Evolutionary conservation across 1,139 yeast genomes (phyloP).

Genomic region (Arxiozyma bovina): DNA sequence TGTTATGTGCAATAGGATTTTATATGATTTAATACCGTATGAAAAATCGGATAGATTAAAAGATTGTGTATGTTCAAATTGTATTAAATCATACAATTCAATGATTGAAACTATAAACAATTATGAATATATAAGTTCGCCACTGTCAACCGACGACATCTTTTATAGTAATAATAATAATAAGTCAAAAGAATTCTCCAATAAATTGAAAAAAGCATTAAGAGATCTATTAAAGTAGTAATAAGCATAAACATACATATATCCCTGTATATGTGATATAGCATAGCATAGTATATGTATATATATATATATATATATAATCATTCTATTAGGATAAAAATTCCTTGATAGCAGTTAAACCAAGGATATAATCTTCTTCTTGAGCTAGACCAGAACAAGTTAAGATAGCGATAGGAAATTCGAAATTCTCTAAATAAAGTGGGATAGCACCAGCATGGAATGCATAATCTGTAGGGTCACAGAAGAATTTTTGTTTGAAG

Average conservation of each 20-base stretch:
- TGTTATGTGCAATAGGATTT: slow-evolving; percentile 56
- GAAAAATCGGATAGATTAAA: slow-evolving; percentile 24
- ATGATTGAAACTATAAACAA: slow-evolving; percentile 37
- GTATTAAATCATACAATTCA: slow-evolving; percentile 50
- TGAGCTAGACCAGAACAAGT: slow-evolving; percentile 49
- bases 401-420: slow-evolving; percentile 44
- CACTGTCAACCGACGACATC: not conserved
- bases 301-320: not conserved
- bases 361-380: slow-evolving; percentile 26
- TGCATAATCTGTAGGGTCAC: slow-evolving; percentile 43
- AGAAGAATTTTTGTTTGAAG: slow-evolving; percentile 35
- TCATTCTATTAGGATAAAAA: not conserved
- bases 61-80: slow-evolving; percentile 58
- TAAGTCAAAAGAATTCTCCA: slow-evolving; percentile 21
- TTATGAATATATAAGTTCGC: slow-evolving; percentile 18
- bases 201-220: slow-evolving; percentile 25
- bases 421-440: slow-evolving; percentile 37
- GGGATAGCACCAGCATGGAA: slow-evolving; percentile 60
- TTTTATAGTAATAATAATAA: not conserved
- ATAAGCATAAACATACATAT: not conserved
- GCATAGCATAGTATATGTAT: no score
- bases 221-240: slow-evolving; percentile 10
- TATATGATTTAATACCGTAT: slow-evolving; percentile 53
- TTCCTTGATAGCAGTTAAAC: slow-evolving; percentile 14
- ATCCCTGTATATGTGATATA: not conserved